Evolutionary conservation across 2,329 filamentous ascomycete species (phyloP), one percentile per base, ranked within the genome.

Genomic region (Ilyonectria mors-panacis): DNA sequence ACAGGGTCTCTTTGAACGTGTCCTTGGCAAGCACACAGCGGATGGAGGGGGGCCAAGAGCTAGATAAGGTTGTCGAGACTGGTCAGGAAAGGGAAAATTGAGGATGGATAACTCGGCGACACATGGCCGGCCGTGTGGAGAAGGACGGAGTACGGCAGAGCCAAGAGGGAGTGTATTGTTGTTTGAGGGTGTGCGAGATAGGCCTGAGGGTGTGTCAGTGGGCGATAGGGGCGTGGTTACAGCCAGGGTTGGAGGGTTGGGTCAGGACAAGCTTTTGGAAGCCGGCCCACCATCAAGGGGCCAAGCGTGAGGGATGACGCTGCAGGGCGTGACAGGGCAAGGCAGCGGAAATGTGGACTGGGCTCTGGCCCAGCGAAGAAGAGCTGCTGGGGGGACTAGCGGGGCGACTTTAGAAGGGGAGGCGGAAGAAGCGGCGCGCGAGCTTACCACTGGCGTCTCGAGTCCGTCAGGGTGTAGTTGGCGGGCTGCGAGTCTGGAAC

Each of bases 91-190:
- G 69, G 72, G 70, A 68, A 75, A 59, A 71, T n/a, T 69, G 42
- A 63, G 67, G 65, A 68, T 69, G 70, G 77, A 77, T 77, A 77
- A 75, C 71, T 78, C 76, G 78, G 78, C 78, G 77, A 76, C 76
- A 75, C 68, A 71, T 71, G 76, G 77, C 74, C 76, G 76, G 73
- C 70, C 71, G 71, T 75, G 76, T 76, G 76, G 73, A 77, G 71
- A 71, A 63, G 65, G 51, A 73, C 71, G 73, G 68, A 75, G 72
- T 63, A 76, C 74, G 72, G 74, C 74, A 76, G 72, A 71, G 70
- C 66, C 65, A 69, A 69, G 70, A 69, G 67, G 66, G 62, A 72
- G 73, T 73, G 72, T 67, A 47, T 30, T 37, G 45, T n/a, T 26
- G 53, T 59, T 39, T 9, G 21, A 62, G 56, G 70, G 69, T 23